Evolutionary conservation across 495 filamentous ascomycete species (phyloP), one percentile per base, ranked within the genome.

Genomic region (Neurospora sp.): DNA sequence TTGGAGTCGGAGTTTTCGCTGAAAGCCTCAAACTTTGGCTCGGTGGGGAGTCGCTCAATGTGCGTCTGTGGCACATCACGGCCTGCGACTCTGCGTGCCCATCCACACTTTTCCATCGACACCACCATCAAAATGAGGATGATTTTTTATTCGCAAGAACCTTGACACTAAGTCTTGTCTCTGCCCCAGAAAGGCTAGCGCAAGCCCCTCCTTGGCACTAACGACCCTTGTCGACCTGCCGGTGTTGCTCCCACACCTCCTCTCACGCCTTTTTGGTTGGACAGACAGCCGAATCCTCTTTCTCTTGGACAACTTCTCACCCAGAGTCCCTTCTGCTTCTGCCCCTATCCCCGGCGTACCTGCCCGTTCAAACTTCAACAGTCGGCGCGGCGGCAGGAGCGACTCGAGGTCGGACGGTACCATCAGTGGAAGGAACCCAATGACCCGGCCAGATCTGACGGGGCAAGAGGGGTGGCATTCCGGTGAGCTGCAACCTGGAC

Each of bases 221-320:
- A 46, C 3, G 23, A 78, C 76, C 77, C 77, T 75, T 77, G 77
- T 77, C 74, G 18, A 8, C 71, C 35, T 72, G 69, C 54, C 75
- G 75, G 20, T 31, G 54, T 69, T 62, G 75, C 75, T 78, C 71
- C 74, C 75, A 78, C 77, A 78, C 77, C 73, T 39, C 69, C 42
- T 31, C 27, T 35, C 14, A 66, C 14, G 54, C 27, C 12, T 66
- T 66, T 37, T 35, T 66, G 54, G 54, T 66, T 66, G 54, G 54
- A 66, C 54, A 66, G 27, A 66, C 31, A 35, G 7, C 27, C 54
- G 54, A 35, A 18, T 31, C 11, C 54, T 66, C 54, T 37, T 66
- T 14, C 35, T 9, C n/a, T 39, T 71, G 66, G 66, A 42, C 66
- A 62, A n/a, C 10, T 54, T 48, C 14, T 74, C 70, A 70, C 71